These are phyloP conservation scores for Dactylellina sp. DNA, from an alignment of 2,329 filamentous ascomycete species.

Conservation along the genomic window DNA sequence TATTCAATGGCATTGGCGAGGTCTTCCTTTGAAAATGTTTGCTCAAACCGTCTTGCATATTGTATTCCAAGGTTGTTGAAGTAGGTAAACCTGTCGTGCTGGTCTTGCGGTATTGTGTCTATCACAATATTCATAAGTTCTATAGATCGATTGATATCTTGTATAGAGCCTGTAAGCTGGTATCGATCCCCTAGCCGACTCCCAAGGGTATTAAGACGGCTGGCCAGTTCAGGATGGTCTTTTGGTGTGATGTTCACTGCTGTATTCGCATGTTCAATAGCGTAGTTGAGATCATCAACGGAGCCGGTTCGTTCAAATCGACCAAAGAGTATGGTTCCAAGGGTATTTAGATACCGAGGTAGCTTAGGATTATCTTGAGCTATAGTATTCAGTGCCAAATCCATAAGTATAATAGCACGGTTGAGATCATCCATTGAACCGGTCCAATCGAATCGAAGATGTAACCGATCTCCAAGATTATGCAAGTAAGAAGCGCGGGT, in stretches of 20 bases:
- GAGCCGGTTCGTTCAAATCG: conserved; percentile 15
- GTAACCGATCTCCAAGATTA: conserved; percentile 11
- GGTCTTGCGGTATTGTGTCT: too few species aligned
- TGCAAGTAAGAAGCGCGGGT: not conserved
- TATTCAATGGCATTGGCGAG: too few species aligned
- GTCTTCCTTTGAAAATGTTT: too few species aligned
- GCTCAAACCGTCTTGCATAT: too few species aligned
- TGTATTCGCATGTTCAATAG: conserved; percentile 5
- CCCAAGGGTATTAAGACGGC: not conserved
- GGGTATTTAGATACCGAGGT: not conserved
- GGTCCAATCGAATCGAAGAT: conserved; percentile 1
- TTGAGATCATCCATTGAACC: conserved; percentile 8
- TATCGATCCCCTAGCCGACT: too few species aligned
- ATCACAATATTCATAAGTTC: too few species aligned
- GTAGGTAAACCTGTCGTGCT: too few species aligned
- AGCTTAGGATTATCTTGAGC: conserved; percentile 1
- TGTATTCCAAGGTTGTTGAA: too few species aligned
- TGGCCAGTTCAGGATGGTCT: not conserved
- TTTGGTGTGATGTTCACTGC: conserved; percentile 8
- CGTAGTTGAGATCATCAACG: conserved; percentile 9
- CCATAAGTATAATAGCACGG: conserved; percentile 3
- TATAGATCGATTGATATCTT: too few species aligned
- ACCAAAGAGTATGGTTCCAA: not conserved
- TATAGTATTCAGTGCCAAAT: conserved; percentile 4
- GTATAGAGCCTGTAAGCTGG: too few species aligned